Base-by-base conservation (phyloP, 2,329 filamentous ascomycete species). In the Huntiella omanensis region DNA sequence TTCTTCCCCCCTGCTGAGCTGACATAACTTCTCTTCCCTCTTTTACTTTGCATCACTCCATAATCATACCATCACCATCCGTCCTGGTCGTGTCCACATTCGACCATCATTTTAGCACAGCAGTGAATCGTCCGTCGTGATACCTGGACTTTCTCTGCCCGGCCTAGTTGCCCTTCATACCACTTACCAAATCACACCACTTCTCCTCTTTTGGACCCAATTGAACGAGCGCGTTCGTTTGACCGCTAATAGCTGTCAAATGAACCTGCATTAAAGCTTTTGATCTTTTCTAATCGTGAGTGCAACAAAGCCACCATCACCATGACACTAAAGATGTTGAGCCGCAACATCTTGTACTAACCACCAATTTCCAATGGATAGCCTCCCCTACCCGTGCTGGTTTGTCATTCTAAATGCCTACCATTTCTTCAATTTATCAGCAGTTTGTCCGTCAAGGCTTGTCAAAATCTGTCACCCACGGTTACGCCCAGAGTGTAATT, bases 401-500 rank as follows among this genome's bases (percentile, higher is more conserved):
- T 74, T 46, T 38, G 37, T 32, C 46, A 63, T 76, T 73, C 83
- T 94, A 92, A 93, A 96, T 95, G 88, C 76, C 75, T 65, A 69
- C 71, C 62, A 75, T 77, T 59, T 77, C 74, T 52, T 74, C 72
- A 59, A 66, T 80, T 54, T 78, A 77, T 65, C 71, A 75, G 67
- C 79, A 73, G 70, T 83, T 96, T 72, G 85, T 93, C 77, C 88
- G 91, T 71, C 83, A 88, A 74, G 87, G 84, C 80, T 82, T 95
- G 67, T 59, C 62, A 58, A 96, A 96, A 70, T 86, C 87, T 59
- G 82, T 96, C 64, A 88, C 85, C 63, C 85, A 96, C 75, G 88
- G 88, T 66, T 96, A 95, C 74, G 87, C 87, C 57, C 88, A 96
- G 64, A 94, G 87, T 53, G 81, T 96, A 66, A 86, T 98, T 66